Conservation (phyloP, 805 yeast genomes). For the Blastobotrys parvus region DNA sequence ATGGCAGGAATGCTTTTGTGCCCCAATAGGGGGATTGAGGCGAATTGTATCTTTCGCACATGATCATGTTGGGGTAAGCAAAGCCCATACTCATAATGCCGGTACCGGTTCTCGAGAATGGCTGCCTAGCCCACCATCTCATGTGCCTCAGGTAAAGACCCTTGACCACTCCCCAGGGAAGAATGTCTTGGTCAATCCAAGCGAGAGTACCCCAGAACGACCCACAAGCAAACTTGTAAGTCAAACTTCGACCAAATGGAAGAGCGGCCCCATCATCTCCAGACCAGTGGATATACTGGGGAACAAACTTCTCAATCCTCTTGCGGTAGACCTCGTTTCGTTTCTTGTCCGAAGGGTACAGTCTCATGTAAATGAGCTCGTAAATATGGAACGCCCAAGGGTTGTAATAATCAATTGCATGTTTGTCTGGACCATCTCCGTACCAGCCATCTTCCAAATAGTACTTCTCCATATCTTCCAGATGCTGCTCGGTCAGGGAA, state of each 20-base stretch:
- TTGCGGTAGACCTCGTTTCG: slow-evolving; percentile 16
- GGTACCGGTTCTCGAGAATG: slow-evolving; percentile 12
- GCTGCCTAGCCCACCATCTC: slow-evolving; percentile 20
- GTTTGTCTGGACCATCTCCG: slow-evolving; percentile 22
- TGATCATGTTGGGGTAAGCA: slow-evolving; percentile 16
- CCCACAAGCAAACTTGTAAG: slow-evolving; percentile 17
- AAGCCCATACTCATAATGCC: slow-evolving; percentile 17
- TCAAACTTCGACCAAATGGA: slow-evolving; percentile 20
- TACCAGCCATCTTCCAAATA: slow-evolving; percentile 28
- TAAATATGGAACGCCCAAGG: slow-evolving; percentile 28
- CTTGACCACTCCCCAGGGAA: slow-evolving; percentile 18
- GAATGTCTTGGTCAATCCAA: slow-evolving; percentile 12
- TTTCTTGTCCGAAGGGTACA: slow-evolving; percentile 15
- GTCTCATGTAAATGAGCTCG: slow-evolving; percentile 20
- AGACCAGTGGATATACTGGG: slow-evolving; percentile 21
- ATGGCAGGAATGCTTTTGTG: slow-evolving; percentile 14
- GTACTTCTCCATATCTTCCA: slow-evolving; percentile 20
- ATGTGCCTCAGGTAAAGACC: slow-evolving; percentile 15
- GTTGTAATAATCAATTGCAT: slow-evolving; percentile 25
- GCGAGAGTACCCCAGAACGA: slow-evolving; percentile 20
- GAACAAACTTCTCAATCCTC: slow-evolving; percentile 22
- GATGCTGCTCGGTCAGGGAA: slow-evolving; percentile 13
- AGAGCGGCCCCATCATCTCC: slow-evolving; percentile 17
- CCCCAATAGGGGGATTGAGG: slow-evolving; percentile 21
- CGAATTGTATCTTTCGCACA: slow-evolving; percentile 19